Conservation (phyloP, 768 basidiomycete genomes). For the Tubosaeta brunneosetosa region DNA sequence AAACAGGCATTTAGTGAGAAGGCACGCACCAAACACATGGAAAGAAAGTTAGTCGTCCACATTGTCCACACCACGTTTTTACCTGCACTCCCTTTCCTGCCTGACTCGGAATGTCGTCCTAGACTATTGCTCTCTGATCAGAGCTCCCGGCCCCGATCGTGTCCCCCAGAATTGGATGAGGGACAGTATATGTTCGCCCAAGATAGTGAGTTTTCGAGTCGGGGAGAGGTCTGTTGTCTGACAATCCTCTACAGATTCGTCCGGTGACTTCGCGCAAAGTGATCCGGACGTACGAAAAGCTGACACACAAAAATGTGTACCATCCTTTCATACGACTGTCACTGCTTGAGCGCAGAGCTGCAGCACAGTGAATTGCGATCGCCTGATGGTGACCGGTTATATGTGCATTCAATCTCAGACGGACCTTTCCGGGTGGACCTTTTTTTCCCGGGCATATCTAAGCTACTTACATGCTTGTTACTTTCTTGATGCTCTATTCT, state of each 20-base stretch:
- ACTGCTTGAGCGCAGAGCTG: neutral
- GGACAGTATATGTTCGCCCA: neutral
- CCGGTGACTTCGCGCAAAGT: neutral
- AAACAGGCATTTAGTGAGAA: neutral
- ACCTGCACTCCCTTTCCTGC: neutral
- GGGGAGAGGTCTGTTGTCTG: neutral
- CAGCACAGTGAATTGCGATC: neutral
- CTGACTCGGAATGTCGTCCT: neutral
- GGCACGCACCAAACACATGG: neutral
- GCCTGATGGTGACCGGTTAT: neutral
- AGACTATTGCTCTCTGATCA: neutral
- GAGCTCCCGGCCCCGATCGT: slow-evolving; percentile 2
- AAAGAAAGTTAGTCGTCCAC: neutral
- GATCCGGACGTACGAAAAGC: slow-evolving; percentile 13
- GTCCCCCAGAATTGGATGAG: neutral
- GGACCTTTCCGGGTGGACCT: neutral
- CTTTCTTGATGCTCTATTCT: too few relatives aligned
- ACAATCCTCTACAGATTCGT: neutral
- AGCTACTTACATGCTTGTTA: too few relatives aligned
- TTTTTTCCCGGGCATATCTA: neutral
- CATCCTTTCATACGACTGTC: slow-evolving; percentile 7
- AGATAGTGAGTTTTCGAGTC: neutral
- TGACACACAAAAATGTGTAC: neutral
- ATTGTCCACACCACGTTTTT: neutral
- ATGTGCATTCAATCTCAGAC: neutral